phyloP scores from a whole-genome alignment of 768 basidiomycete species.

The Calocybe indica region DNA sequence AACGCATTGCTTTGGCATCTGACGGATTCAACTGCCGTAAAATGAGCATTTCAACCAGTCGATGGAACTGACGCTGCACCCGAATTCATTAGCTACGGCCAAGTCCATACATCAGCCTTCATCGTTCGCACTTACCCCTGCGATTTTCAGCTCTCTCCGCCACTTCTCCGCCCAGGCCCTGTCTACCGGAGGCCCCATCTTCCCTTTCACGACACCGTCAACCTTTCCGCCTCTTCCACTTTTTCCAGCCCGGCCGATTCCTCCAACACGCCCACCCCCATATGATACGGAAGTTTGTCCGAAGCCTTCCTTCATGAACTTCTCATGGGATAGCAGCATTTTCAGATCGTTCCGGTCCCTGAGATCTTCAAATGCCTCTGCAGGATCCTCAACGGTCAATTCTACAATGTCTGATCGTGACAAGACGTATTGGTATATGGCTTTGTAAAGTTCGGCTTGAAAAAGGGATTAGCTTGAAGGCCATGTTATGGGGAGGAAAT shows the following conservation, averaged over 20 bases:
- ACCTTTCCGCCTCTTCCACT: constrained; percentile 25
- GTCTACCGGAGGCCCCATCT: constrained; percentile 73
- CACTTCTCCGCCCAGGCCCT: constrained; percentile 75
- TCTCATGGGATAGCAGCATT: constrained; percentile 60
- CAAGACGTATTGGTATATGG: constrained; percentile 75
- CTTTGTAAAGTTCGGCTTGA: constrained; percentile 79
- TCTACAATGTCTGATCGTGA: constrained; percentile 72
- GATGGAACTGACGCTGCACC: constrained; percentile 83
- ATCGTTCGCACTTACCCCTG: constrained; percentile 49
- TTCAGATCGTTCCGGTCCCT: constrained; percentile 87
- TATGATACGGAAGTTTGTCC: constrained; percentile 38
- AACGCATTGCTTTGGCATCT: constrained; percentile 48
- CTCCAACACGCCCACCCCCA: constrained; percentile 45
- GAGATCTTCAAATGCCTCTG: constrained; percentile 95
- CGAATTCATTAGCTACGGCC: constrained; percentile 1
- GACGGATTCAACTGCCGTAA: constrained; percentile 61
- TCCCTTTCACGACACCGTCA: constrained; percentile 34
- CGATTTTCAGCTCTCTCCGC: constrained; percentile 83
- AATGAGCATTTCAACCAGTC: constrained; percentile 88
- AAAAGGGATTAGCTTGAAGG: neutral
- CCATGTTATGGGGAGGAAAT: neutral
- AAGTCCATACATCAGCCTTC: neutral
- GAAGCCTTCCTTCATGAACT: constrained; percentile 71
- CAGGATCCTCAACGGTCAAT: constrained; percentile 95
- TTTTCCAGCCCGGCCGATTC: constrained; percentile 36